Evolutionary conservation across 208 protist species (phyloP).

Genomic region (Trypanosoma scelopori): DNA sequence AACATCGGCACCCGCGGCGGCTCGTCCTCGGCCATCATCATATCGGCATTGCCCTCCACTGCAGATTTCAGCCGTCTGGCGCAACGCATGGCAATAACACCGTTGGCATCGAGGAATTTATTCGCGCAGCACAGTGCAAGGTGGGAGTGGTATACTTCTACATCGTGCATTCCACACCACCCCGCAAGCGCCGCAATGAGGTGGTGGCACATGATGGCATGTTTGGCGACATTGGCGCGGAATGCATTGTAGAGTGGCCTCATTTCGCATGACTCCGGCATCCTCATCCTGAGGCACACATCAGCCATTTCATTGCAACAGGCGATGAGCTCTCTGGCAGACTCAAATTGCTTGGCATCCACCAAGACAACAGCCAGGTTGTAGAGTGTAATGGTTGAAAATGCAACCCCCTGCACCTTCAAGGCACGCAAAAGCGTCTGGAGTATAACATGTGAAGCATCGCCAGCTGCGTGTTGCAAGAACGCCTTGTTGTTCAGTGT

Average conservation of each 20-base stretch:
- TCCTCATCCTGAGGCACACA: constrained; percentile 34
- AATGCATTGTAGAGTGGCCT: constrained; percentile 27
- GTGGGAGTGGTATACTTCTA: constrained; percentile 73
- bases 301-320: constrained; percentile 69
- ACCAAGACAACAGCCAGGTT: constrained; percentile 72
- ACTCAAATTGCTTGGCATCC: constrained; percentile 53
- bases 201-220: constrained; percentile 70
- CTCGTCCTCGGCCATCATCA: constrained; percentile 16
- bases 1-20: constrained; percentile 36
- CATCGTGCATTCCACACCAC: constrained; percentile 48
- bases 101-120: constrained; percentile 40
- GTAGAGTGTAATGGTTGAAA: constrained; percentile 66
- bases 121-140: constrained; percentile 68
- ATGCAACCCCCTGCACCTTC: constrained; percentile 35
- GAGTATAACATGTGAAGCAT: constrained; percentile 23
- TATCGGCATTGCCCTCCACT: constrained; percentile 16
- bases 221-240: constrained; percentile 37
- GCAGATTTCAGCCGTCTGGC: constrained; percentile 37
- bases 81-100: constrained; percentile 36
- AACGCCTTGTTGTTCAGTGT: constrained; percentile 59
- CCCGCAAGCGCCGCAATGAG: constrained; percentile 68
- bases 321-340: constrained; percentile 69
- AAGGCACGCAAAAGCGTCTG: constrained; percentile 52
- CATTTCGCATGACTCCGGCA: constrained; percentile 1
- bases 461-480: constrained; percentile 27